Evolutionary conservation across 306 rosid genomes (phyloP), one percentile per base, ranked within the genome.

Genomic region (Fagus crenata): DNA sequence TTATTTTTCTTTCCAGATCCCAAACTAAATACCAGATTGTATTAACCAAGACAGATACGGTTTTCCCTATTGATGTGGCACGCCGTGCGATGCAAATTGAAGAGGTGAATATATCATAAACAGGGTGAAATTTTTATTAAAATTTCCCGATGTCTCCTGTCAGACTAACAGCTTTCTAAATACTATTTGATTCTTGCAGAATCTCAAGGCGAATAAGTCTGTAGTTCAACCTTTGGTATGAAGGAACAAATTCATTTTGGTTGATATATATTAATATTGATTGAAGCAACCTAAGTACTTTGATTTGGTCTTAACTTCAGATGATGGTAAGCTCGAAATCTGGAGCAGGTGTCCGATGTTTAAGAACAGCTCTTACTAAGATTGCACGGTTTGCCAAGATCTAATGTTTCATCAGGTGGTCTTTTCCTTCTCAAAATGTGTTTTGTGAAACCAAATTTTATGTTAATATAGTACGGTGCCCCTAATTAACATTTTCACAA

Each of bases 261-360:
- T 83, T 78, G 73, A 36, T 12, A 33, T 28, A 1, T 36, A 33
- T 63, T 63, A 5, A 8, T 1, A 0, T 55, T 65, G 7, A 69
- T 68, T 55, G 32, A 12, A 77, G 41, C 63, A 69, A 85, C 33
- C 32, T 60, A 36, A 72, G 18, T 43, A 40, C 49, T 72, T 41
- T 68, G 17, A 15, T 76, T 79, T 33, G 42, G 53, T 71, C 37
- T 33, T 68, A 32, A 60, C 72, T 89, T 83, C 88, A 91, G 99
- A 83, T 92, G 93, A 89, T 91, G 99, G 89, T 82, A n/a, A 95
- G 99, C 86, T 92, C 98, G 39, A 89, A 87, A 88, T 88, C 97
- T 37, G 99, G 98, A 76, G 99, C 97, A 17, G 97, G 98, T 17
- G 86, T 95, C 80, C 87, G 96, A 76, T 82, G 97, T 84, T 86